A percentile compares a stretch with the other conserved stretches of the same genome.
These are phyloP conservation scores for Mucor circinelloides DNA, from an alignment of 371 early-diverging fungal genomes.

Conservation along the genomic window DNA sequence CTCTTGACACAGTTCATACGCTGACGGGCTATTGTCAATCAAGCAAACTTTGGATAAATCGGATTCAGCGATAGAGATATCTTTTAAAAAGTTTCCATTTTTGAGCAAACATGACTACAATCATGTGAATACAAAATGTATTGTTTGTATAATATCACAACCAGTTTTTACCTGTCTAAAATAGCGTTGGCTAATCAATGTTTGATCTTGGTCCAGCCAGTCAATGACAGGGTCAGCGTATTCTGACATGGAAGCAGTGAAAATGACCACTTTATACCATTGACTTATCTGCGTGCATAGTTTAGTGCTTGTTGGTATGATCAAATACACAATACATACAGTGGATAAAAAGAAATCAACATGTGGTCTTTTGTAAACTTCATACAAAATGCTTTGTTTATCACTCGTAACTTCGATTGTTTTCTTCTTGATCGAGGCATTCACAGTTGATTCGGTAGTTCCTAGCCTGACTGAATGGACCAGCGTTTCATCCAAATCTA, in stretches of 20 bases:
- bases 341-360: slow-evolving; percentile 90
- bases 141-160: neutral
- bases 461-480: slow-evolving; percentile 78
- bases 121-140: neutral
- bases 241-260: slow-evolving; percentile 96
- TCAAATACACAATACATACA: slow-evolving; percentile 36
- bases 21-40: slow-evolving; percentile 90
- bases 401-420: slow-evolving; percentile 89
- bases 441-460: slow-evolving; percentile 15
- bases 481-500: slow-evolving; percentile 97
- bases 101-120: slow-evolving; percentile 71
- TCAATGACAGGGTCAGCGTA: slow-evolving; percentile 98
- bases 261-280: slow-evolving; percentile 97
- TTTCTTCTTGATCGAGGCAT: slow-evolving; percentile 29
- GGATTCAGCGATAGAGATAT: slow-evolving; percentile 78
- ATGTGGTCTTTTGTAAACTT: slow-evolving; percentile 94
- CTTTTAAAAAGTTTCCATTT: slow-evolving; percentile 83
- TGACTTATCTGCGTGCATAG: slow-evolving; percentile 67
- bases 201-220: slow-evolving; percentile 82
- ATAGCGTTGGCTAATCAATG: slow-evolving; percentile 72
- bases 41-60: slow-evolving; percentile 87
- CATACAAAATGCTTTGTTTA: slow-evolving; percentile 87
- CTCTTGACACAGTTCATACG: slow-evolving; percentile 81
- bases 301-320: neutral
- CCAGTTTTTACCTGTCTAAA: slow-evolving; percentile 76